These are phyloP conservation scores for Podila horticola DNA, from an alignment of 192 early-diverging fungal genomes.

Conservation along the genomic window DNA sequence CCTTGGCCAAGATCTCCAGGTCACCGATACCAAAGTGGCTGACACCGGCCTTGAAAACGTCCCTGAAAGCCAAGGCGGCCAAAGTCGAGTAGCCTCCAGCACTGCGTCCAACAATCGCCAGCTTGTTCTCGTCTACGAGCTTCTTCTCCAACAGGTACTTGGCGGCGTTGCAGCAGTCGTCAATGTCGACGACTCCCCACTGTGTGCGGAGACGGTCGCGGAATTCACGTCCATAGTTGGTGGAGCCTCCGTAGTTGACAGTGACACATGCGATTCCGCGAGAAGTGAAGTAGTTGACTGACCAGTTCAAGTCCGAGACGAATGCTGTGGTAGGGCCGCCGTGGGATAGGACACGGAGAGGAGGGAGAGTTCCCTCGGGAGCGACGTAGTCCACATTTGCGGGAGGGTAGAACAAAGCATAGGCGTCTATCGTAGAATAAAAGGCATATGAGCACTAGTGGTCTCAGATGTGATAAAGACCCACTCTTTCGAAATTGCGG, in stretches of 20 bases:
- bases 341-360: slow-evolving; percentile 75
- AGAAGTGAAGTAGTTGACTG: slow-evolving; percentile 79
- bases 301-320: slow-evolving; percentile 51
- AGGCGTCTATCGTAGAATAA: slow-evolving; percentile 39
- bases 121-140: slow-evolving; percentile 65
- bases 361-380: slow-evolving; percentile 65
- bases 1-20: slow-evolving; percentile 68
- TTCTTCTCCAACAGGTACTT: slow-evolving; percentile 66
- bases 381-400: slow-evolving; percentile 66
- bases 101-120: slow-evolving; percentile 74
- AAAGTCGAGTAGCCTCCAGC: slow-evolving; percentile 69
- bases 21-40: slow-evolving; percentile 80
- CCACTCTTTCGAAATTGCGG: background rate
- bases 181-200: slow-evolving; percentile 82
- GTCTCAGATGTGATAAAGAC: background rate
- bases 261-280: slow-evolving; percentile 79
- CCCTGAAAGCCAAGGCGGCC: slow-evolving; percentile 72
- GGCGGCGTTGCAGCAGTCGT: slow-evolving; percentile 80
- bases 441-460: background rate
- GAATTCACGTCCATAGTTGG: slow-evolving; percentile 78
- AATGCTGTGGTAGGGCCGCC: slow-evolving; percentile 74
- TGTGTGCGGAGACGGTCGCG: slow-evolving; percentile 75
- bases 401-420: slow-evolving; percentile 71
- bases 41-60: slow-evolving; percentile 79
- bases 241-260: slow-evolving; percentile 85